These are phyloP conservation scores for Pichia pseudocactophila DNA, from an alignment of 805 yeast genomes.

Conservation along the genomic window DNA sequence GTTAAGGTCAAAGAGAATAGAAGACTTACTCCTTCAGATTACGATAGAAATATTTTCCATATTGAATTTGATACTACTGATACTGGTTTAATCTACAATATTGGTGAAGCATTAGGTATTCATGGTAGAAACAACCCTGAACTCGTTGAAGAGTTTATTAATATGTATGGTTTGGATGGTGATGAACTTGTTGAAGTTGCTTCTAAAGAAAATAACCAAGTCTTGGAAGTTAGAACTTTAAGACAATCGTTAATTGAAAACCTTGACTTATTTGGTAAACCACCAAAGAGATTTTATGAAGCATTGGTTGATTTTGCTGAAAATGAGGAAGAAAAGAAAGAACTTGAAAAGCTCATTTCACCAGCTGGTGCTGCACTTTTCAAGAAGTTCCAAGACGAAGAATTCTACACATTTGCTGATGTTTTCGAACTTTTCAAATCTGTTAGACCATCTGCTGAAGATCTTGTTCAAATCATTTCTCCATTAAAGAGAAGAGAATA, in stretches of 20 bases:
- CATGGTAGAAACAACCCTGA: conserved; percentile 76
- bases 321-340: conserved; percentile 56
- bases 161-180: conserved; percentile 62
- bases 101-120: conserved; percentile 95
- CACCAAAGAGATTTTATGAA: conserved; percentile 92
- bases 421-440: conserved; percentile 69
- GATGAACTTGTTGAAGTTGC: conserved; percentile 63
- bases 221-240: conserved; percentile 68
- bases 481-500: conserved; percentile 95
- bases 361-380: conserved; percentile 79
- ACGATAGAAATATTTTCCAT: conserved; percentile 92
- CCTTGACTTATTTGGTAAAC: conserved; percentile 86
- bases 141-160: conserved; percentile 60
- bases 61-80: conserved; percentile 88
- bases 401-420: conserved; percentile 73
- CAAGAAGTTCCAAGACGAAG: conserved; percentile 78
- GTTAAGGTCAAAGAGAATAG: conserved; percentile 88
- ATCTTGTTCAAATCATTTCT: conserved; percentile 63
- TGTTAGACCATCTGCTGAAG: conserved; percentile 68
- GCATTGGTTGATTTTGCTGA: conserved; percentile 63
- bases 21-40: conserved; percentile 82
- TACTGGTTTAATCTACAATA: conserved; percentile 83
- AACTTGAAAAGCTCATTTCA: conserved; percentile 55
- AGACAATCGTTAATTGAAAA: conserved; percentile 74
- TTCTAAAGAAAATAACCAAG: conserved; percentile 48